These are phyloP conservation scores for sweet orange (Citrus sinensis) DNA, from an alignment of 345 rosid species.

Conservation along the genomic window DVS_A1.0 CM039161.1:20911001-20911500, in stretches of 20 bases:
- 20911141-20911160: neutral
- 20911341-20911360: neutral
- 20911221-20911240: neutral
- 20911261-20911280: neutral
- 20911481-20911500: conserved; percentile 52
- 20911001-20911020: neutral
- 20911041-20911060: neutral
- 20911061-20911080: no score
- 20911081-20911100: neutral
- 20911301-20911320: neutral
- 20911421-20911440: conserved; percentile 55
- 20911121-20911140: neutral
- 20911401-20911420: conserved; percentile 61
- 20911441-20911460: conserved; percentile 44
- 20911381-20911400: conserved; percentile 67
- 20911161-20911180: neutral
- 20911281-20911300: neutral
- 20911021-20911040: neutral
- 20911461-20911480: conserved; percentile 52
- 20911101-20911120: neutral
- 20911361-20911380: conserved; percentile 50
- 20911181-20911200: neutral
- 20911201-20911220: neutral
- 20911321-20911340: neutral
- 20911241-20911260: neutral